Evolutionary conservation across 306 rosid species (phyloP).

Genomic region (Amphicarpaea edgeworthii): DNA sequence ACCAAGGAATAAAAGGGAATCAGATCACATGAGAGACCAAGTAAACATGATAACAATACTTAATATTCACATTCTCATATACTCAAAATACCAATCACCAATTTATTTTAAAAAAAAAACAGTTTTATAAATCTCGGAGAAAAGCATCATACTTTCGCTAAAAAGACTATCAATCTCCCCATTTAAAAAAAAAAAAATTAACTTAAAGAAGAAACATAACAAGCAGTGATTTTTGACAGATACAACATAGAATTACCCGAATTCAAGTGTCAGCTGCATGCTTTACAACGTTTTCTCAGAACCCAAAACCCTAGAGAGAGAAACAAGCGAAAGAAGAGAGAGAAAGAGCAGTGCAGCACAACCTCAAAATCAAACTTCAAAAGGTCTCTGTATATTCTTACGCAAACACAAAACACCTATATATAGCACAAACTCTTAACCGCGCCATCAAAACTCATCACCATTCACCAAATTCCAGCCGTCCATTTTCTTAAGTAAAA

Average conservation of each 20-base stretch:
- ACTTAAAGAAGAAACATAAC: not conserved
- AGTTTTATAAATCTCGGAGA: not conserved
- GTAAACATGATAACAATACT: conserved; percentile 3
- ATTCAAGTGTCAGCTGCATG: conserved; percentile 87
- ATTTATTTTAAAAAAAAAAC: not conserved
- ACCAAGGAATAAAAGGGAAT: not conserved
- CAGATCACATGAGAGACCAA: not conserved
- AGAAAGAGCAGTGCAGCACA: not conserved
- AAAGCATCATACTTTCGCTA: not conserved
- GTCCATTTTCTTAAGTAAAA: not conserved
- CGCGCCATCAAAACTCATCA: not conserved
- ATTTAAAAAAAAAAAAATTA: not conserved
- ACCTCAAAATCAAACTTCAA: not conserved
- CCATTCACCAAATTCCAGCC: not conserved
- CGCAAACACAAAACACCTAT: not conserved
- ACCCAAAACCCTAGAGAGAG: conserved; percentile 49
- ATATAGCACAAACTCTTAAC: conserved; percentile 8
- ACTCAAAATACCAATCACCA: not conserved
- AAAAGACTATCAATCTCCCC: not conserved
- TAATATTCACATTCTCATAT: not conserved
- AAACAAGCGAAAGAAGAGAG: conserved; percentile 1
- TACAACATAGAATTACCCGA: conserved; percentile 61
- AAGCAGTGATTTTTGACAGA: not conserved
- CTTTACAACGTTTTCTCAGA: conserved; percentile 29
- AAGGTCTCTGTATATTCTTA: not conserved